These are phyloP conservation scores for Xylaria polymorpha DNA, from an alignment of 2,329 filamentous ascomycete species.

Conservation along the genomic window DNA sequence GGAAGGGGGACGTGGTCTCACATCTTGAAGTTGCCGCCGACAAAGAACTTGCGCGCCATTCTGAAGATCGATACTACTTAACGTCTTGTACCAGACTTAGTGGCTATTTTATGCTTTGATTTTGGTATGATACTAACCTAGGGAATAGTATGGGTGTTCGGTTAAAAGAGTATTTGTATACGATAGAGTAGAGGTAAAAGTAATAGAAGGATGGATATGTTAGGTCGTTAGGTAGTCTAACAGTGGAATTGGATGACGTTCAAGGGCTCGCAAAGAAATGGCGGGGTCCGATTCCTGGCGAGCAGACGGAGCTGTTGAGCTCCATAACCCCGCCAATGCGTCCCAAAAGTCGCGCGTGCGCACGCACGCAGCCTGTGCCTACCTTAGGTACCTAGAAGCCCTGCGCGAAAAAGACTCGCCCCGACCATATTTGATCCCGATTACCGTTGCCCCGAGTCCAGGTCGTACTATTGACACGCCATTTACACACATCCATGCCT, in stretches of 20 bases:
- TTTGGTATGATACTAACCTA: not conserved
- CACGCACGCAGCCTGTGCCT: not conserved
- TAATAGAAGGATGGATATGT: conserved; percentile 5
- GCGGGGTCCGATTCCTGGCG: conserved; percentile 32
- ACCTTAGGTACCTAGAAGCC: not conserved
- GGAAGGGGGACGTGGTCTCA: conserved; percentile 58
- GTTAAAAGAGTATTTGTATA: not conserved
- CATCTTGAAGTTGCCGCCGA: conserved; percentile 99
- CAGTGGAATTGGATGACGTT: conserved; percentile 26
- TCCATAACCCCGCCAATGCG: conserved; percentile 14
- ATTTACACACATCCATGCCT: not conserved
- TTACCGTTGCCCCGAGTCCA: conserved; percentile 1
- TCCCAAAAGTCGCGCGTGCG: conserved; percentile 25
- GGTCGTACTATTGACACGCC: not conserved
- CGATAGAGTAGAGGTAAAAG: not conserved
- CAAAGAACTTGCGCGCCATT: conserved; percentile 97
- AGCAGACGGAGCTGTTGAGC: conserved; percentile 10
- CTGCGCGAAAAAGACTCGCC: conserved; percentile 30
- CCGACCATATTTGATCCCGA: not conserved
- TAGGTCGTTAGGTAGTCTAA: not conserved
- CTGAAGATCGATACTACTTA: conserved; percentile 55
- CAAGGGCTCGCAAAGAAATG: conserved; percentile 26
- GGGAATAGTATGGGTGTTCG: not conserved
- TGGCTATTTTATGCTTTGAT: not conserved
- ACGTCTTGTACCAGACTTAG: not conserved